A percentile compares a stretch with the other conserved stretches of the same genome.
These are phyloP conservation scores for Nemania sp. DNA, from an alignment of 2,329 filamentous ascomycete genomes.

Conservation along the genomic window DNA sequence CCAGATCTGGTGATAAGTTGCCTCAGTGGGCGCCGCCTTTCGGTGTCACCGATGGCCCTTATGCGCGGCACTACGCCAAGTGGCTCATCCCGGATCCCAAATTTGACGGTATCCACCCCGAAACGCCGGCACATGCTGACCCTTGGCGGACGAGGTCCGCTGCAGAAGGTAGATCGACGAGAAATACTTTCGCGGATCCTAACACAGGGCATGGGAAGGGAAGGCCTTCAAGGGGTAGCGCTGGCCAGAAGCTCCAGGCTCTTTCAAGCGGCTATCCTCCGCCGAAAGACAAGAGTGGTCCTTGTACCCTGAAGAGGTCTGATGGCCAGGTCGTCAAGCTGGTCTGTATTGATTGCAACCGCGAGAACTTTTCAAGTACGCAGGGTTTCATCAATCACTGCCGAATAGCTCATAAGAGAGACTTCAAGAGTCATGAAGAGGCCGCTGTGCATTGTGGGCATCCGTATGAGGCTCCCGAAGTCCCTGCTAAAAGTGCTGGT, in stretches of 20 bases:
- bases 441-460: slow-evolving; percentile 87
- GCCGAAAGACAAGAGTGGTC: slow-evolving; percentile 79
- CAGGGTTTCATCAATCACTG: slow-evolving; percentile 99
- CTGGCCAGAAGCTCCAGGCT: slow-evolving; percentile 67
- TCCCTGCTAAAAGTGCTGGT: slow-evolving; percentile 44
- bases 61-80: slow-evolving; percentile 90
- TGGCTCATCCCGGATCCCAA: slow-evolving; percentile 89
- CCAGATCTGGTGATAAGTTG: slow-evolving; percentile 63
- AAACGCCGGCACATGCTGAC: slow-evolving; percentile 49
- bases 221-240: slow-evolving; percentile 52
- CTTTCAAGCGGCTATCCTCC: slow-evolving; percentile 71
- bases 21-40: slow-evolving; percentile 84
- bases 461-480: slow-evolving; percentile 69
- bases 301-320: slow-evolving; percentile 81
- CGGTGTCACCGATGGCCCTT: slow-evolving; percentile 89
- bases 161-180: slow-evolving; percentile 75
- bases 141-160: slow-evolving; percentile 49
- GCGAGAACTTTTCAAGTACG: slow-evolving; percentile 92
- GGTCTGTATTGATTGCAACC: slow-evolving; percentile 83
- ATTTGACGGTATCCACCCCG: slow-evolving; percentile 72
- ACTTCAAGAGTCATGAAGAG: slow-evolving; percentile 95
- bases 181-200: slow-evolving; percentile 69
- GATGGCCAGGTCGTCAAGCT: slow-evolving; percentile 88
- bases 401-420: slow-evolving; percentile 88
- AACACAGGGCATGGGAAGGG: slow-evolving; percentile 50